These are phyloP conservation scores for Fusarium oligoseptatum DNA, from an alignment of 2,329 filamentous ascomycete genomes.

Conservation along the genomic window DNA sequence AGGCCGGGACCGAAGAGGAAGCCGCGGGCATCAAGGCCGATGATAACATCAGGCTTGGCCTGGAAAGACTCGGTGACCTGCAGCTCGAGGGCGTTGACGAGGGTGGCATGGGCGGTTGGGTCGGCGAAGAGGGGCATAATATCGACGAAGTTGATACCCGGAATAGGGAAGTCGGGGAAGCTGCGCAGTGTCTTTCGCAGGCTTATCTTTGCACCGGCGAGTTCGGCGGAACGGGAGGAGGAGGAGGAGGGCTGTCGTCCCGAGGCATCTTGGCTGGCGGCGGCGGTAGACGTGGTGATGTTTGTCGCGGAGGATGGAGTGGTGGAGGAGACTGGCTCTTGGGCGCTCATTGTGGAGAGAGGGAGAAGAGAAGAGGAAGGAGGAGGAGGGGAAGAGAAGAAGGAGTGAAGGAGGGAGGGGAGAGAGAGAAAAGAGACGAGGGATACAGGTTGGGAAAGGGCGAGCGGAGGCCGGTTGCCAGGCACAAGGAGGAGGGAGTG, in stretches of 20 bases:
- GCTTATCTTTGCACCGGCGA: slow-evolving; percentile 77
- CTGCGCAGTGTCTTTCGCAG: slow-evolving; percentile 81
- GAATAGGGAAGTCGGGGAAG: slow-evolving; percentile 91
- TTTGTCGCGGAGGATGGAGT: slow-evolving; percentile 45
- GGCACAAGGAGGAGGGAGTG: slow-evolving; percentile 42
- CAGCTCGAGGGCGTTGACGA: slow-evolving; percentile 88
- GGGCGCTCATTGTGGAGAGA: slow-evolving; percentile 53
- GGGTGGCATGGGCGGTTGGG: slow-evolving; percentile 77
- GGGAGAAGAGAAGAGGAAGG: slow-evolving; percentile 43
- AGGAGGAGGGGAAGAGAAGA: slow-evolving; percentile 45
- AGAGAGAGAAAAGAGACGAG: slow-evolving; percentile 46
- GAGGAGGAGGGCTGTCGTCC: slow-evolving; percentile 73
- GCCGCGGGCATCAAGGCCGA: slow-evolving; percentile 93
- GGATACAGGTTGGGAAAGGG: slow-evolving; percentile 40
- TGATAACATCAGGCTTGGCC: slow-evolving; percentile 85
- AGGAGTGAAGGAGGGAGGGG: slow-evolving; percentile 46
- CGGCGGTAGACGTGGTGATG: slow-evolving; percentile 47
- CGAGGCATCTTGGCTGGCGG: slow-evolving; percentile 68
- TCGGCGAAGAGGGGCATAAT: slow-evolving; percentile 96
- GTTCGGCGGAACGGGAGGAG: slow-evolving; percentile 73
- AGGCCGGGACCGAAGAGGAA: slow-evolving; percentile 95
- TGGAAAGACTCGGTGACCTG: slow-evolving; percentile 77
- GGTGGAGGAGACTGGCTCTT: slow-evolving; percentile 43
- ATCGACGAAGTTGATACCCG: slow-evolving; percentile 96
- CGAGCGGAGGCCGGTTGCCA: slow-evolving; percentile 42